phyloP scores from a whole-genome alignment of 1,284 basidiomycete species.

The Trichosporon asahii region DNA sequence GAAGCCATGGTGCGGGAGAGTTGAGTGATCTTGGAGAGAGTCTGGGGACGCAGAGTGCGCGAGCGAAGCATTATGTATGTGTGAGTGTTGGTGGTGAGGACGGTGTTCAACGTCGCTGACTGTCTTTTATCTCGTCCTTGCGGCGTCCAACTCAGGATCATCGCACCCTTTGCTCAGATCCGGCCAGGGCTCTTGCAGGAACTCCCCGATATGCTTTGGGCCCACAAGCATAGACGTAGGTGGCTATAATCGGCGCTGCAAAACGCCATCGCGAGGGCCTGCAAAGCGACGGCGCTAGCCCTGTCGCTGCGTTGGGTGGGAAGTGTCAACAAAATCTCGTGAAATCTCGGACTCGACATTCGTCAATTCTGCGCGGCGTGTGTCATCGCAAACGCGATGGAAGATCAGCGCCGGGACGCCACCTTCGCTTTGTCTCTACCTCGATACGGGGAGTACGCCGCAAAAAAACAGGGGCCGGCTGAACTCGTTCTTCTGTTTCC shows the following conservation, averaged over 20 bases:
- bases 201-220: neutral
- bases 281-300: neutral
- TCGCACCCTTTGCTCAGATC: neutral
- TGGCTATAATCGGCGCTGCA: neutral
- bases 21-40: neutral
- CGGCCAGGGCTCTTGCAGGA: neutral
- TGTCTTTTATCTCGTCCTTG: neutral
- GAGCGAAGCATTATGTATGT: constrained; percentile 3
- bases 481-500: neutral
- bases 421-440: neutral
- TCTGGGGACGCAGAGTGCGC: neutral
- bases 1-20: constrained; percentile 13
- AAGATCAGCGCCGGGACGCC: neutral
- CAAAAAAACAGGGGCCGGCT: neutral
- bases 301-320: neutral
- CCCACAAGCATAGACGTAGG: neutral
- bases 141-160: neutral
- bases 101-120: neutral
- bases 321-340: neutral
- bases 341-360: neutral
- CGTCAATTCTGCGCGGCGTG: neutral
- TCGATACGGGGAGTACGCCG: neutral
- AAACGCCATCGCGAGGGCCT: neutral
- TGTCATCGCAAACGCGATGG: neutral
- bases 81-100: neutral